Evolutionary conservation across 192 early-diverging fungal genomes (phyloP).

Genomic region (Entomortierella parvispora): DNA sequence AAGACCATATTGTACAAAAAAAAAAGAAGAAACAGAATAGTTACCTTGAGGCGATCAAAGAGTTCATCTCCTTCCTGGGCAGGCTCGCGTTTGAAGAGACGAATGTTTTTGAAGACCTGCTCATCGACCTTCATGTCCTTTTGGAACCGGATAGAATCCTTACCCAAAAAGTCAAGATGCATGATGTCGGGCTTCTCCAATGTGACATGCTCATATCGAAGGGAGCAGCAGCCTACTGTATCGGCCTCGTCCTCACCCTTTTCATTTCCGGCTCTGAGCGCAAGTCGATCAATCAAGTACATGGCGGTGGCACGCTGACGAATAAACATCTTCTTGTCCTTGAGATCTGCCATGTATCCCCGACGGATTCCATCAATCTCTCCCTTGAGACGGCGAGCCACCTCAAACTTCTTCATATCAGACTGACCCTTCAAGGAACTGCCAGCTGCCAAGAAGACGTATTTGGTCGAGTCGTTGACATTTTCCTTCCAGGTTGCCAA

Average conservation of each 20-base stretch:
- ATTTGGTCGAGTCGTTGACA: slow-evolving; percentile 92
- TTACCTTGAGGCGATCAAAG: slow-evolving; percentile 91
- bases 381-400: slow-evolving; percentile 89
- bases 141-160: slow-evolving; percentile 95
- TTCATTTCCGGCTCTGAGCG: slow-evolving; percentile 97
- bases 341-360: slow-evolving; percentile 83
- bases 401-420: slow-evolving; percentile 96
- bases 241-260: slow-evolving; percentile 98
- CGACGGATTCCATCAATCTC: slow-evolving; percentile 78
- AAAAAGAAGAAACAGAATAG: not conserved
- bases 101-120: slow-evolving; percentile 95
- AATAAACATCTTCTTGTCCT: slow-evolving; percentile 80
- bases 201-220: slow-evolving; percentile 91
- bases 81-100: slow-evolving; percentile 85
- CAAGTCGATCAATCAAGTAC: slow-evolving; percentile 95
- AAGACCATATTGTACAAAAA: not conserved
- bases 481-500: slow-evolving; percentile 99
- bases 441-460: slow-evolving; percentile 93
- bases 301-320: slow-evolving; percentile 94
- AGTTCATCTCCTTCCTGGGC: slow-evolving; percentile 81
- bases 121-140: slow-evolving; percentile 85
- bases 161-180: slow-evolving; percentile 96
- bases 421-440: slow-evolving; percentile 96
- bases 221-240: slow-evolving; percentile 98
- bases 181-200: slow-evolving; percentile 87